Evolutionary conservation across 2,329 filamentous ascomycete species (phyloP).

Genomic region (Rhexocercosporidium sp.): DNA sequence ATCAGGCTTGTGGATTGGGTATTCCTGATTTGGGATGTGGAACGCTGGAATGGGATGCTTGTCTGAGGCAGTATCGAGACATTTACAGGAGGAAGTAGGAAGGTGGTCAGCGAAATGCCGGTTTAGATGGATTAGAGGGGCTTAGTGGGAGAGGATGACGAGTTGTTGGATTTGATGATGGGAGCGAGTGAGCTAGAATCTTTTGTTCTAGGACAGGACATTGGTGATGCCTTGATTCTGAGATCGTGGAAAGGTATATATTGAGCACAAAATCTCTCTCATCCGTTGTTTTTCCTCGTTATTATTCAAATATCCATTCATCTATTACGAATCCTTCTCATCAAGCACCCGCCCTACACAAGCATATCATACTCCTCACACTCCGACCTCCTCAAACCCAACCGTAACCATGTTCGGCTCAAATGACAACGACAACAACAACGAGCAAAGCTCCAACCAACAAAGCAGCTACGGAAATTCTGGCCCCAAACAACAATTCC

Average conservation of each 20-base stretch:
- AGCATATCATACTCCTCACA: neutral
- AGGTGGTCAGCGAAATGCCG: neutral
- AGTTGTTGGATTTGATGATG: neutral
- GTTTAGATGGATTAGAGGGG: neutral
- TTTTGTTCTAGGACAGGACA: too few relatives aligned
- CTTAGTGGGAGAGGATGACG: neutral
- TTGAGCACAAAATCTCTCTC: neutral
- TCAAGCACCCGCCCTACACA: neutral
- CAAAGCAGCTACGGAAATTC: slow-evolving; percentile 9
- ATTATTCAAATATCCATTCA: neutral
- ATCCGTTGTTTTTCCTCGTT: neutral
- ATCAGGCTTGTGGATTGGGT: neutral
- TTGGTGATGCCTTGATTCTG: neutral
- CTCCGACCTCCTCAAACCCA: neutral
- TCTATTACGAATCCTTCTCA: too few relatives aligned
- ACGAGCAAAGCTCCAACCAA: slow-evolving; percentile 1
- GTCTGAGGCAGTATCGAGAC: neutral
- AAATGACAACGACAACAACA: slow-evolving; percentile 9
- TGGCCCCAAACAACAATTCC: neutral
- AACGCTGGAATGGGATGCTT: neutral
- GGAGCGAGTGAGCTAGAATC: too few relatives aligned
- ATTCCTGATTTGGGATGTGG: neutral
- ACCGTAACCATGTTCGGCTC: slow-evolving; percentile 20
- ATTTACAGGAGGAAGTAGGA: neutral
- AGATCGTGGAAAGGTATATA: neutral